Conservation (phyloP, 805 yeast genomes). For the Wickerhamiella shivajii region DNA sequence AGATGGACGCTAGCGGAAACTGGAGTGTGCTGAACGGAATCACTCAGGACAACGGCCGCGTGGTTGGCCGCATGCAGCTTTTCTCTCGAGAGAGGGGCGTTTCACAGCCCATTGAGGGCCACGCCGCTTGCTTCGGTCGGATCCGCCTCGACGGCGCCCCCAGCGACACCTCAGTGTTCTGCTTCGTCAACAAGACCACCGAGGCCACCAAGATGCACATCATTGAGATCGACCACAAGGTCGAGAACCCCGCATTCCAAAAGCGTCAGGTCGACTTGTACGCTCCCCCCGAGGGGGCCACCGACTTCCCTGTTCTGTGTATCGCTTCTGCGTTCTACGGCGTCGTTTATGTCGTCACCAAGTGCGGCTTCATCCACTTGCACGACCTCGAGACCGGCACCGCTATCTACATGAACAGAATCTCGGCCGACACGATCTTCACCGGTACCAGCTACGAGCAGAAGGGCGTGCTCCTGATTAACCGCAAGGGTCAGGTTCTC, state of each 20-base stretch:
- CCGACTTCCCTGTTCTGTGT: constrained; percentile 91
- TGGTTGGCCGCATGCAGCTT: constrained; percentile 92
- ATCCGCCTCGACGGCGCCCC: constrained; percentile 60
- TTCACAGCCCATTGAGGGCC: constrained; percentile 96
- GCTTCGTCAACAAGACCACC: constrained; percentile 80
- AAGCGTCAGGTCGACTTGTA: constrained; percentile 87
- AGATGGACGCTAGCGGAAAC: constrained; percentile 59
- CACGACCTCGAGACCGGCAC: constrained; percentile 89
- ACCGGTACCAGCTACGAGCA: constrained; percentile 64
- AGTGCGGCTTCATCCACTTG: constrained; percentile 90
- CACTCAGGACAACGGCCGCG: constrained; percentile 82
- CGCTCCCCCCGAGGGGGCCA: constrained; percentile 91
- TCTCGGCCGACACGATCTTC: constrained; percentile 89
- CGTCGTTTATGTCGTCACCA: constrained; percentile 75
- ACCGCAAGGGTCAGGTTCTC: constrained; percentile 88
- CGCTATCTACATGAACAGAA: constrained; percentile 87
- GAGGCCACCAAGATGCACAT: constrained; percentile 79
- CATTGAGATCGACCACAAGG: constrained; percentile 90
- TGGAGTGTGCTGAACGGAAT: constrained; percentile 97
- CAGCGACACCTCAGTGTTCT: constrained; percentile 68
- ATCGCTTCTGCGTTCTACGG: constrained; percentile 80
- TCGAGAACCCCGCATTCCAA: constrained; percentile 63
- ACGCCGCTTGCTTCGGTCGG: constrained; percentile 79
- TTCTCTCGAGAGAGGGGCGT: constrained; percentile 78
- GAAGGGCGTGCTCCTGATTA: constrained; percentile 81